These are phyloP conservation scores for Ophiostoma populinum DNA, from an alignment of 2,329 filamentous ascomycete species.

Conservation along the genomic window DNA sequence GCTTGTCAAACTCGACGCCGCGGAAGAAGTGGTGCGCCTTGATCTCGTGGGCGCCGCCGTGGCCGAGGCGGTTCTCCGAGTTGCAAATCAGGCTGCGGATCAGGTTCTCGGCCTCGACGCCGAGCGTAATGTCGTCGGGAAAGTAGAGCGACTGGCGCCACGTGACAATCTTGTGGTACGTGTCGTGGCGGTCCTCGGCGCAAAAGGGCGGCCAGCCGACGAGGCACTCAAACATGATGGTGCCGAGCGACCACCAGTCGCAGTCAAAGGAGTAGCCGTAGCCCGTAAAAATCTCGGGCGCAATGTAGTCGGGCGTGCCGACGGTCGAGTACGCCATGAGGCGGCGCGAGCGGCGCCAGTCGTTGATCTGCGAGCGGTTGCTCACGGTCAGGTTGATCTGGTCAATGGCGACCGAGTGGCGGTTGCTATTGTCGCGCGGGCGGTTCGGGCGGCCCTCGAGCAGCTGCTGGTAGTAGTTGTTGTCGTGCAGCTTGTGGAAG, in stretches of 20 bases:
- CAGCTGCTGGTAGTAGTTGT: constrained; percentile 90
- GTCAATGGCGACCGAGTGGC: constrained; percentile 88
- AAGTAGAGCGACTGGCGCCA: constrained; percentile 94
- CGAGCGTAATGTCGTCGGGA: constrained; percentile 83
- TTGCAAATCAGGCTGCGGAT: constrained; percentile 91
- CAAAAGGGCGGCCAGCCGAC: constrained; percentile 99
- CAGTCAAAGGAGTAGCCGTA: constrained; percentile 94
- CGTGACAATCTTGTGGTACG: constrained; percentile 97
- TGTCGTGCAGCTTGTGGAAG: constrained; percentile 95
- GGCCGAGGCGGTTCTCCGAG: constrained; percentile 77
- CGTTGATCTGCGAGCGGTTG: constrained; percentile 95
- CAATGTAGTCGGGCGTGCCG: constrained; percentile 95
- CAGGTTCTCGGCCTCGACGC: constrained; percentile 75
- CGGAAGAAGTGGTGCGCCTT: constrained; percentile 93
- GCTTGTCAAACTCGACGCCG: constrained; percentile 83
- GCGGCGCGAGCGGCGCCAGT: constrained; percentile 89
- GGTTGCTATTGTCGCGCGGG: constrained; percentile 43
- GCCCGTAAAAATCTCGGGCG: constrained; percentile 92
- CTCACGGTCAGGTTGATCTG: constrained; percentile 97
- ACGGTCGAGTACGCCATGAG: constrained; percentile 97
- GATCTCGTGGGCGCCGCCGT: constrained; percentile 75
- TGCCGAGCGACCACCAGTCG: constrained; percentile 98
- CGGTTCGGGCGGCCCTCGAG: constrained; percentile 59
- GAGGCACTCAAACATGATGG: constrained; percentile 98
- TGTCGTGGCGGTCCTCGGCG: constrained; percentile 91